phyloP scores from a whole-genome alignment of 257 asterid genomes.

The Petunia secreta region DNA sequence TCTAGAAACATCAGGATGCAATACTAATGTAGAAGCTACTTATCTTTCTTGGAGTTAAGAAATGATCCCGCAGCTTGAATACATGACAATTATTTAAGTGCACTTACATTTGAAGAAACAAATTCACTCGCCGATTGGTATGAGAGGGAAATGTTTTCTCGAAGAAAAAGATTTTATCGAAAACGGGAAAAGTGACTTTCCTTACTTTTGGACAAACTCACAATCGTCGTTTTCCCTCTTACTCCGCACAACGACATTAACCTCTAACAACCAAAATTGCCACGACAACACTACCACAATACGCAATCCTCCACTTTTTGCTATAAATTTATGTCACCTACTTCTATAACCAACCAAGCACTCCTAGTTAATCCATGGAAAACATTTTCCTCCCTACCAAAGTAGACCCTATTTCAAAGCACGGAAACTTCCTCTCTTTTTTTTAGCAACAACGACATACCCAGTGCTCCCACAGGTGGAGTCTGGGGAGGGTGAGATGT shows the following conservation, averaged over 20 bases:
- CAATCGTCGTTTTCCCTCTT: background rate
- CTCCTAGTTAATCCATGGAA: constrained; percentile 8
- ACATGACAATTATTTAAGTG: background rate
- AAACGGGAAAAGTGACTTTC: background rate
- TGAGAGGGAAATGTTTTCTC: background rate
- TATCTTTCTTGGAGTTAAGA: background rate
- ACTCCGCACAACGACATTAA: background rate
- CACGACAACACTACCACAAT: background rate
- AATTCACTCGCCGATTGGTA: background rate
- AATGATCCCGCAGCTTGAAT: background rate
- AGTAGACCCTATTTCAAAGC: background rate
- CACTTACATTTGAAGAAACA: constrained; percentile 12
- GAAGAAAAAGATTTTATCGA: background rate
- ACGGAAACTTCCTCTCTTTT: background rate
- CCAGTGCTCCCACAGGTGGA: no score
- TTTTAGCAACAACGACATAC: no score
- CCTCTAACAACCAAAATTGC: background rate
- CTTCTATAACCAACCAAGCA: background rate
- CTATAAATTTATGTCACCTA: background rate
- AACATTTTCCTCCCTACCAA: constrained; percentile 8
- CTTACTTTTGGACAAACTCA: background rate
- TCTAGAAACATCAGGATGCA: background rate
- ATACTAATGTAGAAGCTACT: constrained; percentile 10
- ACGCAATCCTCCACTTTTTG: background rate
- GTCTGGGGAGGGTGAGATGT: no score